Base-by-base conservation (phyloP, 176 grass and related monocot genomes). In the Ananas comosus region DNA sequence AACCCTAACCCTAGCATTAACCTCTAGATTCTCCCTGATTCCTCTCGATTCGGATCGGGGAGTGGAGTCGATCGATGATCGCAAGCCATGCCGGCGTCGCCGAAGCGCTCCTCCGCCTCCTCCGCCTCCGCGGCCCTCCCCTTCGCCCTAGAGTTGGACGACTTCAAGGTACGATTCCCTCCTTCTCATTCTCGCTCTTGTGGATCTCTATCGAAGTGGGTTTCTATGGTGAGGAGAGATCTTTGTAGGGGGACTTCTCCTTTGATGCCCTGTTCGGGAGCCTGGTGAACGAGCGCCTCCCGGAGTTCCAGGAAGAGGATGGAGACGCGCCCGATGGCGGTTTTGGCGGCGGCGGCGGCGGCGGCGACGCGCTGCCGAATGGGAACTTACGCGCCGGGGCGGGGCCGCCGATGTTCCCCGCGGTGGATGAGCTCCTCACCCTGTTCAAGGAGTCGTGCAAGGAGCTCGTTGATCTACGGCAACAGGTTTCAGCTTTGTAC, bases 401-500 rank as follows among this genome's bases (percentile, higher is more conserved):
- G 24, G 82, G 71, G 12, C 72, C 85, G 7, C 90, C 90, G 10
- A 75, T 94, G 65, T 99, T 94, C 54, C 95, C 95, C 12, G 87
- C 90, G 11, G 95, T 99, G 21, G 89, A 99, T 69, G 95, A 99
- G 80, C 78, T 99, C 10, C 80, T 91, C 2, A 82, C 77, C 0
- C 84, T 99, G 51, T 99, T 99, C 80, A 99, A 94, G 82, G 88
- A 94, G 65, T 99, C 95, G 1, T 99, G 94, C 84, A 99, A 99
- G 90, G 94, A 99, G 78, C 81, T 99, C 22, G 80, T 99, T 18
- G 90, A 93, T 78, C 90, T 99, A 72, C 87, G 90, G 67, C 72
- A 75, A 54, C 90, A 99, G 94, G 94, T 93, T 24, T 12, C 72
- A 58, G 33, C n/a, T 75, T 27, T 76, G 59, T 53, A 53, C 29